Percentiles rank a stretch among this genome's conserved stretches.
These are phyloP conservation scores for Cryomyces antarcticus DNA, from an alignment of 495 filamentous ascomycete genomes.

Conservation along the genomic window DNA sequence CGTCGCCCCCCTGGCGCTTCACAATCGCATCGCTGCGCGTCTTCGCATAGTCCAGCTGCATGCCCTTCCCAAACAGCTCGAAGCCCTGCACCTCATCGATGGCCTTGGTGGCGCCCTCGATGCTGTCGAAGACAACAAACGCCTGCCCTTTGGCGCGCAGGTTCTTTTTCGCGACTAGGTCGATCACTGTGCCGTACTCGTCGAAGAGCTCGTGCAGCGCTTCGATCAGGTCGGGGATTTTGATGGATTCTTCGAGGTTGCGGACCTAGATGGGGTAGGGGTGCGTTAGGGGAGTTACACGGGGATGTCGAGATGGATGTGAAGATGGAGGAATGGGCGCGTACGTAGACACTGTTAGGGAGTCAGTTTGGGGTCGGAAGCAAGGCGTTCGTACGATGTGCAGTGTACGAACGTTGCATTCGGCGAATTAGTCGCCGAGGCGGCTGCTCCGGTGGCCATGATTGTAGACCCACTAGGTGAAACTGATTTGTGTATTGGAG, in stretches of 20 bases:
- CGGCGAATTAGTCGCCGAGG: no score
- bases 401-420: no score
- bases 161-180: constrained; percentile 83
- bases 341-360: no score
- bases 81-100: constrained; percentile 87
- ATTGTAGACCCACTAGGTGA: no score
- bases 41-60: constrained; percentile 69
- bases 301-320: no score
- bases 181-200: constrained; percentile 77
- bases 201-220: constrained; percentile 62
- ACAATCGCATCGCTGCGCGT: constrained; percentile 82
- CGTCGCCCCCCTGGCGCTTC: constrained; percentile 42
- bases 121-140: constrained; percentile 78
- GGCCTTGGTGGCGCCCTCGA: constrained; percentile 54
- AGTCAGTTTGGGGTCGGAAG: no score
- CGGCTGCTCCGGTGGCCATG: no score
- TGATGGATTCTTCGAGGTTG: constrained; percentile 87
- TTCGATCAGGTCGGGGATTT: constrained; percentile 55
- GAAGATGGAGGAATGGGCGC: no score
- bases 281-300: no score
- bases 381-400: no score
- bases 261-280: constrained; percentile 34
- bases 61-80: constrained; percentile 82
- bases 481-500: no score
- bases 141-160: constrained; percentile 89